Evolutionary conservation across 768 basidiomycete species (phyloP).

Genomic region (Hygrophorus pudorinus): DNA sequence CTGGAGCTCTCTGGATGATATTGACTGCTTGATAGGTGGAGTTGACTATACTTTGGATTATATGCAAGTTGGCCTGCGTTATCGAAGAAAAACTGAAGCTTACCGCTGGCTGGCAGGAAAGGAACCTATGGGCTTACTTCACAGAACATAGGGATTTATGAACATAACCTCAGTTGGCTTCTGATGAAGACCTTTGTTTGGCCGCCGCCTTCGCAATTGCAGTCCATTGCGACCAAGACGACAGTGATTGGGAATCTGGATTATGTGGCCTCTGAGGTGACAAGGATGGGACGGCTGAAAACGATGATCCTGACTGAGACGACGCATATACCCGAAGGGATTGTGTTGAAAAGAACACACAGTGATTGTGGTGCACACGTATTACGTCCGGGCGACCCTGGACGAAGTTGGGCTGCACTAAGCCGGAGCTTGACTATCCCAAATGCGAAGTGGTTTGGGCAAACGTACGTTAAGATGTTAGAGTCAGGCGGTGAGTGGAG

Average conservation of each 20-base stretch:
- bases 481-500: not conserved
- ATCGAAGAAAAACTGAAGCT: too few relatives aligned
- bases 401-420: not conserved
- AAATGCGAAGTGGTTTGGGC: not conserved
- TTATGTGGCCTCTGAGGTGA: not conserved
- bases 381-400: not conserved
- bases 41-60: too few relatives aligned
- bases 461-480: not conserved
- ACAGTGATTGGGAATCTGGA: not conserved
- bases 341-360: not conserved
- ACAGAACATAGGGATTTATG: not conserved
- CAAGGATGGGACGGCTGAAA: not conserved
- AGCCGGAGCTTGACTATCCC: not conserved
- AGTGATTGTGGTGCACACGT: not conserved
- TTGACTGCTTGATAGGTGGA: too few relatives aligned
- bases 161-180: not conserved
- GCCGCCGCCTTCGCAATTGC: not conserved
- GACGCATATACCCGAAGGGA: not conserved
- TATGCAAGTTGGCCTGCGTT: too few relatives aligned
- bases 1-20: too few relatives aligned
- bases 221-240: not conserved
- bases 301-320: not conserved
- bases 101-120: too few relatives aligned
- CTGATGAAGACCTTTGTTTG: not conserved
- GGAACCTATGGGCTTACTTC: too few relatives aligned